Evolutionary conservation across 306 rosid genomes (phyloP).

Genomic region (Cicer judaicum): DNA sequence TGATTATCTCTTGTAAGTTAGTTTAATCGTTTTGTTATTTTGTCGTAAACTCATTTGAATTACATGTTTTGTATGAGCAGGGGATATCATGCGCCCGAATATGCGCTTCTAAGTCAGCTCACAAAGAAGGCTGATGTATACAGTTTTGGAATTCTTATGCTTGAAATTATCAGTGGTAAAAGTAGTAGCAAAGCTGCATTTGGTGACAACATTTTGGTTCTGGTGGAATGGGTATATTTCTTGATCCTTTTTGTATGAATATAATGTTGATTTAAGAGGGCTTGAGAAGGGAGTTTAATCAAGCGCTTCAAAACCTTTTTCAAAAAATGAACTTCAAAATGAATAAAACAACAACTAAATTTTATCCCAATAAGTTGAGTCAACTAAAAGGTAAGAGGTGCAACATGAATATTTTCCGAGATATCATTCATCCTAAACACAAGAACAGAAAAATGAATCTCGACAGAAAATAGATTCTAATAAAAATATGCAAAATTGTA

Average conservation of each 20-base stretch:
- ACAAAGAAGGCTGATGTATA: slow-evolving; percentile 96
- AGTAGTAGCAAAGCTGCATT: slow-evolving; percentile 89
- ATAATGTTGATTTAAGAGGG: slow-evolving; percentile 23
- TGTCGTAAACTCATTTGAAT: background rate
- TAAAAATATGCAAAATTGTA: background rate
- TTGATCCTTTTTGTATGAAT: slow-evolving; percentile 25
- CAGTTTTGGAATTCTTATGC: slow-evolving; percentile 89
- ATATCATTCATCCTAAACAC: no score
- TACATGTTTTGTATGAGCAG: slow-evolving; percentile 49
- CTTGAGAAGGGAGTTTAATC: slow-evolving; percentile 19
- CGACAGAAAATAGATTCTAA: slow-evolving; percentile 13
- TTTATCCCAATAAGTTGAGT: no score
- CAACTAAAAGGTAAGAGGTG: no score
- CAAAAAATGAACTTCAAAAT: no score
- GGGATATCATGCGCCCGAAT: slow-evolving; percentile 93
- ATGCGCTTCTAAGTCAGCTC: slow-evolving; percentile 88
- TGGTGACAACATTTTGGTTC: slow-evolving; percentile 68
- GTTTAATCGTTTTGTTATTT: background rate
- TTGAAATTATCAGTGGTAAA: slow-evolving; percentile 83
- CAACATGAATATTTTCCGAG: no score
- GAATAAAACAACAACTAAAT: no score
- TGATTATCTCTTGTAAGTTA: background rate
- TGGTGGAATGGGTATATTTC: slow-evolving; percentile 88
- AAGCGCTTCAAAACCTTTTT: background rate
- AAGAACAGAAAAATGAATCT: no score